Evolutionary conservation across 2,329 filamentous ascomycete genomes (phyloP).

Genomic region (Alternaria sp.): DNA sequence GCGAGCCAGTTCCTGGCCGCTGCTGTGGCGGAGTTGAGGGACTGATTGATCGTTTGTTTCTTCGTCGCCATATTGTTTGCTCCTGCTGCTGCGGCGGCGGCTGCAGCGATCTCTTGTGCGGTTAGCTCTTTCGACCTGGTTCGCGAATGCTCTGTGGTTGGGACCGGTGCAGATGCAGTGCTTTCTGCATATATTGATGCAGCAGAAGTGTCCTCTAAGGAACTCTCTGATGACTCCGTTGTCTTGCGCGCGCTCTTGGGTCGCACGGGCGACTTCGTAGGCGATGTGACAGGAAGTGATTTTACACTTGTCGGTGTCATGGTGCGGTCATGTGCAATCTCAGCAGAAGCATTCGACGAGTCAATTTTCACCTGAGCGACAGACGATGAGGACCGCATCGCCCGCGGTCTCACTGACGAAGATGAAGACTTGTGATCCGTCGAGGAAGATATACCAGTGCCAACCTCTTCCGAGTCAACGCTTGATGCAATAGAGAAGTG

Average conservation of each 20-base stretch:
- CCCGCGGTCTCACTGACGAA: slow-evolving; percentile 56
- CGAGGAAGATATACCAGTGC: slow-evolving; percentile 35
- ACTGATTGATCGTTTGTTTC: slow-evolving; percentile 46
- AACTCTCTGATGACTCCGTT: slow-evolving; percentile 22
- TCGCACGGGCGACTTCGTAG: slow-evolving; percentile 58
- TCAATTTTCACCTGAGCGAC: slow-evolving; percentile 74
- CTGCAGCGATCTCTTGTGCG: slow-evolving; percentile 33
- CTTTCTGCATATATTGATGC: slow-evolving; percentile 38
- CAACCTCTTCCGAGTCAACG: slow-evolving; percentile 28
- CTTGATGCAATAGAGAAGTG: slow-evolving; percentile 34
- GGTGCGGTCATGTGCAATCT: slow-evolving; percentile 62
- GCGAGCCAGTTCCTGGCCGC: slow-evolving; percentile 70
- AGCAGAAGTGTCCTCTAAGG: slow-evolving; percentile 27
- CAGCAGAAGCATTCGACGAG: slow-evolving; percentile 68
- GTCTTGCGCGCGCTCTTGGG: slow-evolving; percentile 36
- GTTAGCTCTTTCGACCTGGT: slow-evolving; percentile 31
- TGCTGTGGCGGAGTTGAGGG: slow-evolving; percentile 59
- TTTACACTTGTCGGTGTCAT: slow-evolving; percentile 71
- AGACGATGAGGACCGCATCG: slow-evolving; percentile 69
- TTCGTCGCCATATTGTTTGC: slow-evolving; percentile 24
- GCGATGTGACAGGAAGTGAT: slow-evolving; percentile 66
- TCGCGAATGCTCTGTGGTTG: slow-evolving; percentile 16
- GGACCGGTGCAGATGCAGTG: slow-evolving; percentile 20
- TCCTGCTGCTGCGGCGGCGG: slow-evolving; percentile 31
- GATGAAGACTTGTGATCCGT: slow-evolving; percentile 30